These are phyloP conservation scores for Penicillium antarcticum DNA, from an alignment of 495 filamentous ascomycete species.

Conservation along the genomic window DNA sequence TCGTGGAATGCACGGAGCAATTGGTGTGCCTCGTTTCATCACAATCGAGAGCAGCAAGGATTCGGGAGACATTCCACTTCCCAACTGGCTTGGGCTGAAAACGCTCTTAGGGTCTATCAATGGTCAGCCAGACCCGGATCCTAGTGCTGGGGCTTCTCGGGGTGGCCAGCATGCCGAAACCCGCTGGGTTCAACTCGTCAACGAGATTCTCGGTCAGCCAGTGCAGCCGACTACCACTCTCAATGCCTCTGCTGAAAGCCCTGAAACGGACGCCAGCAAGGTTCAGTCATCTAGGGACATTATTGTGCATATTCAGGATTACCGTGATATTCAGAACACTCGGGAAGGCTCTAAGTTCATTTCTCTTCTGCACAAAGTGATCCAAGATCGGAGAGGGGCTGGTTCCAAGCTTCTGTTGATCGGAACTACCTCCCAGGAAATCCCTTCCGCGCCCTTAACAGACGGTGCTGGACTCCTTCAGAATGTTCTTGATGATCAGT, in stretches of 20 bases:
- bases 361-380: conserved; percentile 60
- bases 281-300: conserved; percentile 29
- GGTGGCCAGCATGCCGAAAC: conserved; percentile 20
- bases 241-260: conserved; percentile 6
- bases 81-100: conserved; percentile 34
- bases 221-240: background rate
- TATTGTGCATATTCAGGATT: conserved; percentile 82
- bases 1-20: conserved; percentile 17
- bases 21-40: conserved; percentile 33
- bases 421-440: conserved; percentile 55
- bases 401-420: conserved; percentile 74
- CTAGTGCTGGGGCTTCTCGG: conserved; percentile 9
- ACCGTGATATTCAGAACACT: conserved; percentile 66
- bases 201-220: conserved; percentile 31
- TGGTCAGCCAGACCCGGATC: conserved; percentile 23
- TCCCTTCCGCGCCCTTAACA: conserved; percentile 16
- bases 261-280: conserved; percentile 10
- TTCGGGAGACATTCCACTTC: conserved; percentile 32
- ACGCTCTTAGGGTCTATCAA: conserved; percentile 39
- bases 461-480: conserved; percentile 49
- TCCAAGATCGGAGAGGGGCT: conserved; percentile 62
- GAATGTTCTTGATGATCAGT: conserved; percentile 45
- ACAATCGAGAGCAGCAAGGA: conserved; percentile 37
- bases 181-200: conserved; percentile 35
- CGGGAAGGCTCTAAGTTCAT: conserved; percentile 62